Conservation (phyloP, 305 asterid species). For the Rubia tinctorum region DNA sequence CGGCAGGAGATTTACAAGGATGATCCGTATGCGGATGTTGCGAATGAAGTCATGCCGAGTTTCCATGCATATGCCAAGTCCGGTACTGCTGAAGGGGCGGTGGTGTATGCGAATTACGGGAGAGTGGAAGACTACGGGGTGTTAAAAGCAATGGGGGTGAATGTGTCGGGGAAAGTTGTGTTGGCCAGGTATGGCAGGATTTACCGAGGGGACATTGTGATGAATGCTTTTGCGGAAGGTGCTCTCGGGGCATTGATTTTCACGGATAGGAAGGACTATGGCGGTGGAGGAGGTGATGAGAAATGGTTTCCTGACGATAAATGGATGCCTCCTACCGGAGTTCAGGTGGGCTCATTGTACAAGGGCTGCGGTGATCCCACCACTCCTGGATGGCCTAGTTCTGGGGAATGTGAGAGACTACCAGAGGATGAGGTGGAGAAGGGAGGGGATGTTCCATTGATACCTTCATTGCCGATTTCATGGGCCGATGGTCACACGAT, state of each 20-base stretch:
- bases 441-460: constrained; percentile 62
- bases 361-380: constrained; percentile 76
- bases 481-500: constrained; percentile 69
- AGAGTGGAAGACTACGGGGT: constrained; percentile 55
- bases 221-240: constrained; percentile 63
- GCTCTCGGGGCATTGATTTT: constrained; percentile 60
- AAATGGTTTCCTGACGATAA: constrained; percentile 80
- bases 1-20: constrained; percentile 52
- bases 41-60: constrained; percentile 49
- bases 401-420: constrained; percentile 67
- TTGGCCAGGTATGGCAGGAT: constrained; percentile 73
- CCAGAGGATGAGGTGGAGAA: constrained; percentile 56
- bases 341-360: constrained; percentile 71
- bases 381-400: constrained; percentile 93
- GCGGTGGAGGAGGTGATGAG: constrained; percentile 58
- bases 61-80: constrained; percentile 79
- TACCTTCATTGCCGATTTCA: constrained; percentile 79
- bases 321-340: constrained; percentile 95
- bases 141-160: constrained; percentile 52
- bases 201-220: constrained; percentile 79
- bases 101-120: constrained; percentile 72
- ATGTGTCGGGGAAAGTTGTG: constrained; percentile 51
- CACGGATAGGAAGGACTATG: constrained; percentile 78
- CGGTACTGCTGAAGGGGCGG: constrained; percentile 58
- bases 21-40: constrained; percentile 59